Percentiles rank a stretch among this genome's conserved stretches.
Evolutionary conservation across 2,329 filamentous ascomycete species (phyloP).

Genomic region (Aspergillus sp.): DNA sequence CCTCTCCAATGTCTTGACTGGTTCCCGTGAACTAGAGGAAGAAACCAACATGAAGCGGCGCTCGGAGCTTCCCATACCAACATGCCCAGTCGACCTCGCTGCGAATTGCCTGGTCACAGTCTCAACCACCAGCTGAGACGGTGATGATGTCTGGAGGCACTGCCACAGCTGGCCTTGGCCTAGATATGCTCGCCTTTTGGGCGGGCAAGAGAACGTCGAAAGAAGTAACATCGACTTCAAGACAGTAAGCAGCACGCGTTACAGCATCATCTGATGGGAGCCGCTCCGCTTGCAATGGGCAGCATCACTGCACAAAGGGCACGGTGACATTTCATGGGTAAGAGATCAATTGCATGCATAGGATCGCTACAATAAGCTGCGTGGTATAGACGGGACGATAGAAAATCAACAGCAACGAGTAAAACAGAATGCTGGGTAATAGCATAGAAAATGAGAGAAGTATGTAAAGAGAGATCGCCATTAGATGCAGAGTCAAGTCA

Average conservation of each 20-base stretch:
- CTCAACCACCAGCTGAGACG: neutral
- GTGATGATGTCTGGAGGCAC: neutral
- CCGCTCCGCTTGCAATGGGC: neutral
- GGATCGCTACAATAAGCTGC: constrained; percentile 4
- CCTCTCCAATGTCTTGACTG: neutral
- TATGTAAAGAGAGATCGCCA: constrained; percentile 6
- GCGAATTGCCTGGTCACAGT: neutral
- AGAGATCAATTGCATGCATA: constrained; percentile 8
- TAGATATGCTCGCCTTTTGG: too few relatives aligned
- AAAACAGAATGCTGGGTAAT: neutral
- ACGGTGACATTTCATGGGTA: neutral
- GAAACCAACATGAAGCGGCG: neutral
- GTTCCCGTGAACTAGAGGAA: neutral
- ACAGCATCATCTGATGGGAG: neutral
- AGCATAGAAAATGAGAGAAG: neutral
- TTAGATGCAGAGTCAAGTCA: constrained; percentile 12
- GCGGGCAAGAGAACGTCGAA: neutral
- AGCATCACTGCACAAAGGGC: neutral
- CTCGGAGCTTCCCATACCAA: too few relatives aligned
- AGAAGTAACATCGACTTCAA: neutral
- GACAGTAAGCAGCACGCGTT: neutral
- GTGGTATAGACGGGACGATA: neutral
- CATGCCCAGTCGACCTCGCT: too few relatives aligned
- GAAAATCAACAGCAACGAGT: neutral
- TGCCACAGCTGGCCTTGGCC: neutral